Conservation (phyloP, 257 asterid species). For the Nicotiana obtusifolia region DNA sequence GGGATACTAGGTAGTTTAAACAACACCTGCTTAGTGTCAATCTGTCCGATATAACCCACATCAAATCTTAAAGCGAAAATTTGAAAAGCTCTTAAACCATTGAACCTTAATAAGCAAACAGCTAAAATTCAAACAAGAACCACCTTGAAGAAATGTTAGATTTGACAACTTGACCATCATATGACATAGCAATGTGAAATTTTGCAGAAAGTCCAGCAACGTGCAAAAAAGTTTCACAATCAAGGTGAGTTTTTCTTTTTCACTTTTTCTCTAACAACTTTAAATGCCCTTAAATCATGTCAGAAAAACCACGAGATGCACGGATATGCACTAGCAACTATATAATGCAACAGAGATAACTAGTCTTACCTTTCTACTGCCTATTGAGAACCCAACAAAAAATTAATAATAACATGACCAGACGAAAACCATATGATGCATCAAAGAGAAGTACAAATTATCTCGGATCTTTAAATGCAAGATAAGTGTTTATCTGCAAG, state of each 20-base stretch:
- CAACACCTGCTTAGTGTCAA: slow-evolving; percentile 28
- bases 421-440: background rate
- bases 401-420: background rate
- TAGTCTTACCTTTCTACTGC: background rate
- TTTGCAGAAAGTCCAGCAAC: background rate
- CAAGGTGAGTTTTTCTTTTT: too few relatives aligned
- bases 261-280: too few relatives aligned
- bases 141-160: background rate
- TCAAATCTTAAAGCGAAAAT: background rate
- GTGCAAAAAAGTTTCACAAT: background rate
- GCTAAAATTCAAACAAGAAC: slow-evolving; percentile 3
- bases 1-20: slow-evolving; percentile 26
- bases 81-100: background rate
- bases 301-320: background rate
- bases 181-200: background rate
- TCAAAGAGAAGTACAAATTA: background rate
- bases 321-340: background rate
- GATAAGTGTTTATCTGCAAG: background rate
- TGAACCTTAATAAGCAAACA: background rate
- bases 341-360: background rate
- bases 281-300: too few relatives aligned
- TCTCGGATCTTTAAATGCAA: background rate
- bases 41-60: slow-evolving; percentile 27
- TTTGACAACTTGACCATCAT: background rate
- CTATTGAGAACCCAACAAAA: background rate